phyloP scores from a whole-genome alignment of 2,329 filamentous ascomycete genomes.

The Cryoendolithus antarcticus region DNA sequence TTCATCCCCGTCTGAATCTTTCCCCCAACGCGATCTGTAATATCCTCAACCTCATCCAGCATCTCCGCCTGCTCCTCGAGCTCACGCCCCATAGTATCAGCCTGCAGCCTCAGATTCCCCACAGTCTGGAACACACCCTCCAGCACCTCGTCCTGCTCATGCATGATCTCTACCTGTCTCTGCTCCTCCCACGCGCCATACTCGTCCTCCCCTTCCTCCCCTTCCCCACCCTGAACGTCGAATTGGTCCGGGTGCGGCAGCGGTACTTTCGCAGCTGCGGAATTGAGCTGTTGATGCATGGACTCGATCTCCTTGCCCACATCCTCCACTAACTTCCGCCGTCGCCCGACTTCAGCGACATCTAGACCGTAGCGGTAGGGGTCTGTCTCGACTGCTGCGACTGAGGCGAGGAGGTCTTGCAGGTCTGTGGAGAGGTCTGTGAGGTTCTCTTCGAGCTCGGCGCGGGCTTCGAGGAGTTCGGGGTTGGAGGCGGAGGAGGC shows the following conservation, averaged over 20 bases:
- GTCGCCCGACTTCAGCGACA: constrained; percentile 65
- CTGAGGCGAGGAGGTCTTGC: constrained; percentile 72
- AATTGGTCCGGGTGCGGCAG: constrained; percentile 50
- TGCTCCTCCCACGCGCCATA: constrained; percentile 72
- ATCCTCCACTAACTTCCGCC: constrained; percentile 73
- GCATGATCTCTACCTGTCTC: constrained; percentile 82
- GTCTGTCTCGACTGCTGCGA: constrained; percentile 62
- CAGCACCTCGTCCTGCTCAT: constrained; percentile 84
- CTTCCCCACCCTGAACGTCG: constrained; percentile 13
- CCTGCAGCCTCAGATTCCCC: constrained; percentile 78
- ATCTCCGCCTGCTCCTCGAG: constrained; percentile 88
- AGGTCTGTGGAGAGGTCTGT: constrained; percentile 68
- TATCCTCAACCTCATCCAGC: constrained; percentile 69
- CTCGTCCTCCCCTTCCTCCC: constrained; percentile 36
- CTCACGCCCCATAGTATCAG: constrained; percentile 90
- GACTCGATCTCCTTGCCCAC: constrained; percentile 79
- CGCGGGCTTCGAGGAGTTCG: constrained; percentile 50
- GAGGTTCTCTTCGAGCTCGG: constrained; percentile 69
- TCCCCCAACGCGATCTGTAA: constrained; percentile 78
- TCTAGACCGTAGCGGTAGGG: constrained; percentile 81
- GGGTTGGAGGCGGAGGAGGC: constrained; percentile 59
- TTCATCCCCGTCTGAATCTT: constrained; percentile 76
- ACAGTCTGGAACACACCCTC: constrained; percentile 91
- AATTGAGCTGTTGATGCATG: constrained; percentile 72
- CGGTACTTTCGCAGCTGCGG: constrained; percentile 41